Conservation (phyloP, 2,329 filamentous ascomycete species). For the Penicillium sp. region DNA sequence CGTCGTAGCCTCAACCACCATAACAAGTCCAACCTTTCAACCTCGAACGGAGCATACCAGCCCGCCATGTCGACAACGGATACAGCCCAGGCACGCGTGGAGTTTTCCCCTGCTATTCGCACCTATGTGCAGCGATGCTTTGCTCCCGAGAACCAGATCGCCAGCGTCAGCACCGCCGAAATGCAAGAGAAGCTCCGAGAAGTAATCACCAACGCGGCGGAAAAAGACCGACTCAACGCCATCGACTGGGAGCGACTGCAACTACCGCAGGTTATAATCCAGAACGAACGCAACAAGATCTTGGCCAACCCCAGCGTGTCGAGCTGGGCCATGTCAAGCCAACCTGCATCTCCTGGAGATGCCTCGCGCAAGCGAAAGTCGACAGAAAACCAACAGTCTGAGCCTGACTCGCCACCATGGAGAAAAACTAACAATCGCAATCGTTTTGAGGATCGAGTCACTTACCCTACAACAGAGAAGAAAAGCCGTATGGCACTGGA, state of each 20-base stretch:
- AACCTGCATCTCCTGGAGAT: slow-evolving; percentile 28
- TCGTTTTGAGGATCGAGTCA: slow-evolving; percentile 73
- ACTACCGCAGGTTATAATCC: slow-evolving; percentile 81
- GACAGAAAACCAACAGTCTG: slow-evolving; percentile 56
- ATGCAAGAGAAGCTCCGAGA: slow-evolving; percentile 83
- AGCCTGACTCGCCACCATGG: slow-evolving; percentile 67
- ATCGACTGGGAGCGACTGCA: slow-evolving; percentile 83
- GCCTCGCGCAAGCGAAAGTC: slow-evolving; percentile 80
- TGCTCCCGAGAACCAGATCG: slow-evolving; percentile 67
- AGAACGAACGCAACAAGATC: slow-evolving; percentile 61
- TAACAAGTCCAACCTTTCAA: slow-evolving; percentile 23
- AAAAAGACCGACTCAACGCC: slow-evolving; percentile 67
- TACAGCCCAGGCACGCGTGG: slow-evolving; percentile 57
- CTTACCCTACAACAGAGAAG: slow-evolving; percentile 58
- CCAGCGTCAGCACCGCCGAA: slow-evolving; percentile 64
- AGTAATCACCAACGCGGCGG: slow-evolving; percentile 80
- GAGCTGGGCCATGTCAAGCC: slow-evolving; percentile 32
- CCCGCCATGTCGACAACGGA: slow-evolving; percentile 36
- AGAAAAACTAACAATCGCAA: slow-evolving; percentile 66
- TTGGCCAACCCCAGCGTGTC: slow-evolving; percentile 49
- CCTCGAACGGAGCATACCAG: slow-evolving; percentile 19
- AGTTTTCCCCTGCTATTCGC: slow-evolving; percentile 81
- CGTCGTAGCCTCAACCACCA: slow-evolving; percentile 59
- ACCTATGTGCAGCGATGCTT: slow-evolving; percentile 90
- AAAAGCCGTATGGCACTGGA: slow-evolving; percentile 52